Evolutionary conservation across 805 yeast genomes (phyloP), one percentile per base, ranked within the genome.

Genomic region (Blastobotrys terrestris): DNA sequence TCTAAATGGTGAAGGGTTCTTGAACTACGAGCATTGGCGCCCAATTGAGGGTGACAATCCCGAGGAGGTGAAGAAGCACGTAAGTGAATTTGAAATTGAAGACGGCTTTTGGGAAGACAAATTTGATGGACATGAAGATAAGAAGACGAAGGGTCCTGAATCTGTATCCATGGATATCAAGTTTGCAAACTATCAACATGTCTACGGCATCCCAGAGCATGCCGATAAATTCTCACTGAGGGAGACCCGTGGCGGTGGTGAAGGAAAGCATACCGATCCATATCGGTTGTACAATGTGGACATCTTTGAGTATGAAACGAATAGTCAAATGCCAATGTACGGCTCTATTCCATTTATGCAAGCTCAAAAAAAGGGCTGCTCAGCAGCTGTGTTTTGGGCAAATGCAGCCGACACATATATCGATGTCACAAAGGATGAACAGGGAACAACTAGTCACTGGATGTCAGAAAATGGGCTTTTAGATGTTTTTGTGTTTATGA

Each of bases 201-300:
- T 88, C 1, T 94, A 80, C 66, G 99, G 99, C n/a, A 85, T 94
- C 44, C 98, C 99, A 0, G 99, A 94, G 67, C 99, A 94, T 63
- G 92, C 98, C 0, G 96, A 88, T 60, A 72, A 85, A 0, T 69
- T 94, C 48, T 75, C 84, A 16, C 72, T 94, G 58, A 81, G 82
- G 52, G 92, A 87, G 58, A 91, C 98, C 0, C 63, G 62, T 19
- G 66, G 66, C 1, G 55, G 47, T 19, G 31, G 35, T 15, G 66
- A 65, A 14, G 67, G 62, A 5, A 62, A 58, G 41, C 68, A 61
- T 45, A 53, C 71, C 1, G 86, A 84, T 51, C 98, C 98, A 1
- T 94, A 94, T 67, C 76, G 99, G 2, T 56, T 68, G 31, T 66
- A 49, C 48, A 92, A 94, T 61, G 97, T 91, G 26, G 99, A 94